phyloP scores from a whole-genome alignment of 2,329 filamentous ascomycete species.

The Pyrenophora seminiperda region DNA sequence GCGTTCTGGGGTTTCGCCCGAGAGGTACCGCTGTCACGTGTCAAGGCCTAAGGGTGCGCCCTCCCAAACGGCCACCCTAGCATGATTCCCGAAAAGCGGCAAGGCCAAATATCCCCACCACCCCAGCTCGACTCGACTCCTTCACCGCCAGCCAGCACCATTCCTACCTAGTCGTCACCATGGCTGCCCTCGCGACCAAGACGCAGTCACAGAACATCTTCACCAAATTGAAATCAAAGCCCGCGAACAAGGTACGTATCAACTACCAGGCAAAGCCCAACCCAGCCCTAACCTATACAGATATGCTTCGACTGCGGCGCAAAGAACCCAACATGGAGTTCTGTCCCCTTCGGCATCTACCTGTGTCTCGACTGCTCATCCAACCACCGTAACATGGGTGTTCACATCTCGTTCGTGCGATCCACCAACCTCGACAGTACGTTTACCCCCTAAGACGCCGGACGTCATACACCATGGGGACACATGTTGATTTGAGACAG shows the following conservation, averaged over 20 bases:
- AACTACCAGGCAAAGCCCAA: conserved; percentile 22
- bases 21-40: conserved; percentile 18
- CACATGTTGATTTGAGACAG: conserved; percentile 44
- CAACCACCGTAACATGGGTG: conserved; percentile 95
- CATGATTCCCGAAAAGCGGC: conserved; percentile 27
- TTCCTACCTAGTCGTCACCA: conserved; percentile 41
- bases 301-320: conserved; percentile 98
- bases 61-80: conserved; percentile 25
- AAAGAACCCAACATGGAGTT: conserved; percentile 98
- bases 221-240: conserved; percentile 93
- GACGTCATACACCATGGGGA: conserved; percentile 54
- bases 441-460: conserved; percentile 41
- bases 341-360: conserved; percentile 95
- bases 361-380: conserved; percentile 97
- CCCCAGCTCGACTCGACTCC: conserved; percentile 31
- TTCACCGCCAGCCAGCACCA: conserved; percentile 27
- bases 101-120: conserved; percentile 39
- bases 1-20: neutral
- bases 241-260: conserved; percentile 82
- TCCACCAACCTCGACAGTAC: conserved; percentile 98
- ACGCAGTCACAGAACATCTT: conserved; percentile 96
- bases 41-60: conserved; percentile 10
- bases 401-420: conserved; percentile 98
- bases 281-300: conserved; percentile 55
- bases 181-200: conserved; percentile 78